phyloP scores from a whole-genome alignment of 2,329 filamentous ascomycete species.

The Teratosphaeria nubilosa region DNA sequence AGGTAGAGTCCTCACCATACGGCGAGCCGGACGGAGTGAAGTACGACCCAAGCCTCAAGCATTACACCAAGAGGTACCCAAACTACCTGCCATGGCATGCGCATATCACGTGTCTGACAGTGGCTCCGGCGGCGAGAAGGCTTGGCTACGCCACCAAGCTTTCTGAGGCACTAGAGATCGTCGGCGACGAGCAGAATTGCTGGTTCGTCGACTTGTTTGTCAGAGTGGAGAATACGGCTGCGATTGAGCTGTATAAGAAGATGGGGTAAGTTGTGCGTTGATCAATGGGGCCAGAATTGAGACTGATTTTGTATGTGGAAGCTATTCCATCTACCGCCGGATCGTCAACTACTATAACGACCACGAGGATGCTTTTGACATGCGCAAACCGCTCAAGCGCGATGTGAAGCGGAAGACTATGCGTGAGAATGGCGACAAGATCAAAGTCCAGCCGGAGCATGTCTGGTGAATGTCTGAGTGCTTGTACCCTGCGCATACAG shows the following conservation, averaged over 20 bases:
- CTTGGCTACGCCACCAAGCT: constrained; percentile 79
- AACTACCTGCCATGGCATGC: constrained; percentile 98
- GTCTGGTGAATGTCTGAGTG: constrained; percentile 54
- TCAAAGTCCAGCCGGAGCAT: constrained; percentile 69
- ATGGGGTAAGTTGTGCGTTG: constrained; percentile 53
- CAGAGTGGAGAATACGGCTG: constrained; percentile 73
- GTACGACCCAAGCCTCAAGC: constrained; percentile 48
- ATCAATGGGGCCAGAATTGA: not conserved
- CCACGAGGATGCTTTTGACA: constrained; percentile 92
- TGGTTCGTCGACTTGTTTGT: constrained; percentile 98
- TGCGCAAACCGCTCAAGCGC: constrained; percentile 81
- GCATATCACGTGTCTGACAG: constrained; percentile 91
- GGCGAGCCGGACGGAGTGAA: constrained; percentile 56
- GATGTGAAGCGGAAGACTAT: constrained; percentile 69
- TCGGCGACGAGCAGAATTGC: constrained; percentile 68
- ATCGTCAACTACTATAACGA: constrained; percentile 92
- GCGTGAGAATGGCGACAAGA: constrained; percentile 67
- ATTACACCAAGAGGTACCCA: constrained; percentile 31
- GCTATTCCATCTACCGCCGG: constrained; percentile 73
- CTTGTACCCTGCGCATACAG: not conserved
- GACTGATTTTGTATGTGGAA: constrained; percentile 13
- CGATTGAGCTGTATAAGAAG: constrained; percentile 77
- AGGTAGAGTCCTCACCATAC: constrained; percentile 73
- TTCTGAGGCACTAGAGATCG: constrained; percentile 69
- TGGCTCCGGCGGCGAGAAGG: constrained; percentile 75